Base-by-base conservation (phyloP, 768 basidiomycete species). In the Lyophyllum decastes region DNA sequence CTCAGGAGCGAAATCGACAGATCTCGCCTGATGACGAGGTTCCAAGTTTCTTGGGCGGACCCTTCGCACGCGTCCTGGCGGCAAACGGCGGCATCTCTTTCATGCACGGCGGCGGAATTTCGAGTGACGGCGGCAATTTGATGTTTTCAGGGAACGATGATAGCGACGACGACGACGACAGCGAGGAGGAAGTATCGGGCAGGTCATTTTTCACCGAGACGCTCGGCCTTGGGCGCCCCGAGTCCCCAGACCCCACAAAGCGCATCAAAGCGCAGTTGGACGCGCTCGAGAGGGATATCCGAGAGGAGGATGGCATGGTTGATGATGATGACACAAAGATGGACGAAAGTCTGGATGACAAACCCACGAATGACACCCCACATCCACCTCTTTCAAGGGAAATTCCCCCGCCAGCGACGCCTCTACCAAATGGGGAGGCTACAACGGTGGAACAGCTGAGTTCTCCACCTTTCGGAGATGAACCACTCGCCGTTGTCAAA, bases 121-220 rank as follows among this genome's bases (percentile, higher is more conserved):
- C 79, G 69, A 78, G 67, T 59, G 83, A 83, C 57, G 66, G 64
- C 35, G 79, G 80, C 12, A 70, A 74, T 19, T 71, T 88, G 65
- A 87, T 89, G 84, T 90, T 90, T 63, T 21, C 58, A 2, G 82
- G 78, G 35, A 74, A 82, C 33, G 84, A 89, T 45, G 86, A 87
- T 21, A 81, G 82, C 41, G 85, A 87, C 26, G 83, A 87, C 26
- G 83, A 87, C 17, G 85, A 85, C 53, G 83, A 85, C 58, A 73
- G 72, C 25, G 66, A 73, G 21, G 69, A 62, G 11, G 66, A 67
- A 24, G 49, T 40, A 34, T 24, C 49, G 7, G 38, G 70, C 22
- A 70, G 76, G 33, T 79, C 82, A 6, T 84, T 81, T 63, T 83
- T 84, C 66, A 76, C 72, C 35, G 77, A 82, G 55, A 75, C 79